Base-by-base conservation (phyloP, 129 eudicot genomes). In the Ambrosia artemisiifolia region DNA sequence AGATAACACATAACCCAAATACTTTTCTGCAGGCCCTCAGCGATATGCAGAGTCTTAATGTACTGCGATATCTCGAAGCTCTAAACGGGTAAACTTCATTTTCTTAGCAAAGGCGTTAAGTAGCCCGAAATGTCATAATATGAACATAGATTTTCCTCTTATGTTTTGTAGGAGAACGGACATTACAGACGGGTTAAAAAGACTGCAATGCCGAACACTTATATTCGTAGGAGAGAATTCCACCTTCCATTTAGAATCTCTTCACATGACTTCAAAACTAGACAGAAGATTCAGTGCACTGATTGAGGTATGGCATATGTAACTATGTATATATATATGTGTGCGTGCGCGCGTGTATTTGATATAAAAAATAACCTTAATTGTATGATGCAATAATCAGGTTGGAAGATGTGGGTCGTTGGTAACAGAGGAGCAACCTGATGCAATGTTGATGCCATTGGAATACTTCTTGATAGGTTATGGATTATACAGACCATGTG, bases 391-490 rank as follows among this genome's bases (percentile, higher is more conserved):
- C 34, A 24, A 20, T 42, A 67, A 60, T 13, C 80, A 92, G 96
- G 95, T 92, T 61, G 96, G 91, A 81, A 84, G 89, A 61, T 89
- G 96, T 33, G 98, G 98, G 38, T 89, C 98, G n/a, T n/a, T 92
- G 82, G 88, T 92, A 35, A 89, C 96, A 13, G 95, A 92, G 81
- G 96, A 92, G 81, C 98, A 89, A 70, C 98, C 98, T 0, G 90
- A 92, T n/a, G 92, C 96, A 18, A 85, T 89, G 95, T 80, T 92
- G 79, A 89, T 87, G 78, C 88, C 96, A 10, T 18, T 92, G 70
- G 98, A 89, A 70, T 92, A 89, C 75, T 92, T 92, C 80, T 88
- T 92, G 46, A 89, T 89, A 96, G 96, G 95, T 8, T 92, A 72
- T 60, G 96, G 96, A 57, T 76, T 89, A 71, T 82, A 81, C 62